A percentile compares a stretch with the other conserved stretches of the same genome.
phyloP scores from a whole-genome alignment of 106 monocot species.

The Platanthera guangdongensis region DNA sequence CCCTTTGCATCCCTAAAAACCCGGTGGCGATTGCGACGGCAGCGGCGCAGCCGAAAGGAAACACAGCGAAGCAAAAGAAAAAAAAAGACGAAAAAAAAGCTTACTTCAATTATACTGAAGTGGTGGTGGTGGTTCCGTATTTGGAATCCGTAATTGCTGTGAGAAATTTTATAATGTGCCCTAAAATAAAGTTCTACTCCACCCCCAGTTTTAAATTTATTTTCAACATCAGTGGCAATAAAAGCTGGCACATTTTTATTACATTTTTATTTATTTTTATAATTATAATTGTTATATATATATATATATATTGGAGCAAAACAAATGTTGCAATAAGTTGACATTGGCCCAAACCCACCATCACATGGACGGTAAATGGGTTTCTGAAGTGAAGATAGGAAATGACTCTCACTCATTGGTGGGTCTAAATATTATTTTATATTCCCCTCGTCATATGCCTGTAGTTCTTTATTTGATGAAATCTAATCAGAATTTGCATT shows the following conservation, averaged over 20 bases:
- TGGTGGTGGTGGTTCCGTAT: constrained; percentile 9
- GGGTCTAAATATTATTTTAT: too few relatives aligned
- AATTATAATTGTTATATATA: too few relatives aligned
- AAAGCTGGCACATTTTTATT: constrained; percentile 6
- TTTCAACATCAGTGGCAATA: constrained; percentile 5
- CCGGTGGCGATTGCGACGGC: not conserved
- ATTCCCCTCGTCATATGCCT: too few relatives aligned
- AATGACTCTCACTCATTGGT: too few relatives aligned
- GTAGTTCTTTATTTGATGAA: too few relatives aligned
- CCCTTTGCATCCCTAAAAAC: too few relatives aligned
- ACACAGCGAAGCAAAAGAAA: constrained; percentile 1
- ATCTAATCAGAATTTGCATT: too few relatives aligned
- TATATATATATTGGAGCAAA: too few relatives aligned
- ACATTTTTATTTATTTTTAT: constrained; percentile 1
- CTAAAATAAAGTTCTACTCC: not conserved
- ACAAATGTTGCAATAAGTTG: too few relatives aligned
- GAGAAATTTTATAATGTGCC: constrained; percentile 6
- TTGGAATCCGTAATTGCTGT: constrained; percentile 8
- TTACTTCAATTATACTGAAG: constrained; percentile 5
- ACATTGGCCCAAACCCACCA: too few relatives aligned
- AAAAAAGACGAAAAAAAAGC: constrained; percentile 2
- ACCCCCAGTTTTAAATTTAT: constrained; percentile 1
- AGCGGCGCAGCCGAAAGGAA: not conserved
- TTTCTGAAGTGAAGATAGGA: too few relatives aligned
- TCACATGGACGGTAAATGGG: too few relatives aligned